Conservation (phyloP, 352 stramenopile genomes). For the Phytophthora hybrid region DNA sequence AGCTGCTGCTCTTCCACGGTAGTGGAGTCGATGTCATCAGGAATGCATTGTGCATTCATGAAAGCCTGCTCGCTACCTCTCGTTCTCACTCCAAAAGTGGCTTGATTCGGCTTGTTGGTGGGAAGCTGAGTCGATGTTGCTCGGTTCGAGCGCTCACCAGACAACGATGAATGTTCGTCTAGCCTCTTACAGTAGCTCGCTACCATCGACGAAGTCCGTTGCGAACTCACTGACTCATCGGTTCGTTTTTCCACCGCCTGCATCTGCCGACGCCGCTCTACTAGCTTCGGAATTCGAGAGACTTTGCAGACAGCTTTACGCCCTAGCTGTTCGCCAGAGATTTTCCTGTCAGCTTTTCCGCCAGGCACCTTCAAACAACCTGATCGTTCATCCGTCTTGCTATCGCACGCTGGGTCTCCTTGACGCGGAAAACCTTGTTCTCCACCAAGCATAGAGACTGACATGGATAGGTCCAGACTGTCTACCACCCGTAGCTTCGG, state of each 20-base stretch:
- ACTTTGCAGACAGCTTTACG: not conserved
- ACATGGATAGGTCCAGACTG: conserved; percentile 77
- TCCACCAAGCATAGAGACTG: conserved; percentile 40
- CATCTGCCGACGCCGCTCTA: conserved; percentile 55
- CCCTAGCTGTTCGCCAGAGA: not conserved
- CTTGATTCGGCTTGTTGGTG: not conserved
- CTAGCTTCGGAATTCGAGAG: conserved; percentile 40
- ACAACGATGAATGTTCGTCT: not conserved
- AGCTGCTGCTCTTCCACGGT: conserved; percentile 53
- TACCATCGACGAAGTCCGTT: not conserved
- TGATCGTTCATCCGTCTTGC: not conserved
- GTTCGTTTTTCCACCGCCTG: conserved; percentile 25
- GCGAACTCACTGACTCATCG: not conserved
- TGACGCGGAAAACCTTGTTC: not conserved
- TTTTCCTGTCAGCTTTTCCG: not conserved
- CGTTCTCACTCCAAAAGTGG: not conserved
- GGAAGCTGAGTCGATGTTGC: not conserved
- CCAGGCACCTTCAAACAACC: not conserved
- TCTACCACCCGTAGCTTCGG: conserved; percentile 42
- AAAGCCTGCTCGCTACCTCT: not conserved
- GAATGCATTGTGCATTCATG: not conserved
- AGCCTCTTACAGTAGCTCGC: not conserved
- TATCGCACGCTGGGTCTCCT: not conserved
- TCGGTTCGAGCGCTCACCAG: not conserved
- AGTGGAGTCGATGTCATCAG: conserved; percentile 46